Percentiles rank a stretch among this genome's conserved stretches.
These are phyloP conservation scores for Gloeostereum incarnatum DNA, from an alignment of 768 basidiomycete species.

Conservation along the genomic window DNA sequence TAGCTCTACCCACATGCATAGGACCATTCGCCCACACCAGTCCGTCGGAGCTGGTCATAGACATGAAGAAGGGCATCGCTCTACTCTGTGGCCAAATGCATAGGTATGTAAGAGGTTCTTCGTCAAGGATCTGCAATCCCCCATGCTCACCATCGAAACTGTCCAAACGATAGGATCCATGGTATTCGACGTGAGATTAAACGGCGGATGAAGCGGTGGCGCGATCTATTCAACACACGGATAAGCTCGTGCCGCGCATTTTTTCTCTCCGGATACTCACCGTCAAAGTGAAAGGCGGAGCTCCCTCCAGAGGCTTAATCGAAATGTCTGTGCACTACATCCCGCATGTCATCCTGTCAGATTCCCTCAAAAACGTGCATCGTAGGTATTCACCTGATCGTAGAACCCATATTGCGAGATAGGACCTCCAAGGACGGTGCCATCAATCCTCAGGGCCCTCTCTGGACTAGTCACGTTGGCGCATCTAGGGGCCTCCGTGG, in stretches of 20 bases:
- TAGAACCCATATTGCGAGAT: conserved; percentile 36
- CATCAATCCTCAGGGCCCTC: conserved; percentile 21
- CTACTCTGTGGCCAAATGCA: conserved; percentile 33
- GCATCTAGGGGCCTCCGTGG: conserved; percentile 24
- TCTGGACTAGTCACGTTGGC: conserved; percentile 26
- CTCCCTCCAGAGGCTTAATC: conserved; percentile 31
- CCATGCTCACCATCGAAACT: conserved; percentile 23
- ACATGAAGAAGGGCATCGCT: conserved; percentile 39
- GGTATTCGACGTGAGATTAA: conserved; percentile 35
- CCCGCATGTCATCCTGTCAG: neutral
- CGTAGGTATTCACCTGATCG: conserved; percentile 24
- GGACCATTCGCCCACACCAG: conserved; percentile 41
- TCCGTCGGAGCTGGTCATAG: conserved; percentile 34
- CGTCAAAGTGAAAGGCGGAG: conserved; percentile 38
- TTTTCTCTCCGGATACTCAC: conserved; percentile 16
- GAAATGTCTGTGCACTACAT: conserved; percentile 39
- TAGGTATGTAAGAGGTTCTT: neutral
- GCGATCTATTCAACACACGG: conserved; percentile 23
- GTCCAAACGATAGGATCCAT: conserved; percentile 27
- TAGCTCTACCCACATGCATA: conserved; percentile 31
- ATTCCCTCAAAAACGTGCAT: neutral
- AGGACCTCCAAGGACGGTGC: conserved; percentile 24
- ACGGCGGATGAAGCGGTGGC: conserved; percentile 41
- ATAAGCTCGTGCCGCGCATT: neutral
- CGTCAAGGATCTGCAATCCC: neutral